Evolutionary conservation across 108 stramenopile genomes (phyloP), one percentile per base, ranked within the genome.

Genomic region (Discostella pseudostelligera): DNA sequence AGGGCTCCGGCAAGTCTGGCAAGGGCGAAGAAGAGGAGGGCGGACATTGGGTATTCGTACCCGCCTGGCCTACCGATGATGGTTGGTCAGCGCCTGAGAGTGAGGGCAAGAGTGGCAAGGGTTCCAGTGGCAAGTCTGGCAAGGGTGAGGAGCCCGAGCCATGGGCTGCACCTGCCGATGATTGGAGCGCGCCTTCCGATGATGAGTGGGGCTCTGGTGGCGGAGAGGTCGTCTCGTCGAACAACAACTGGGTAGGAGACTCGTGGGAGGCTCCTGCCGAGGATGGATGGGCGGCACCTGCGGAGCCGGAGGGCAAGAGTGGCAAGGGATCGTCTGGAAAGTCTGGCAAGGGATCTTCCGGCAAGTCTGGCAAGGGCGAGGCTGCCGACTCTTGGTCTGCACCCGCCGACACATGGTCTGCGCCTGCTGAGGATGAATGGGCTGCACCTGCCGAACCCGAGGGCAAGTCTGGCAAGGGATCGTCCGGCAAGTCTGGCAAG

Each of bases 361-460:
- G 17, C 16, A 45, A 45, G 44, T 16, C 16, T 8, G 44, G 44
- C 8, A 22, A 22, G 47, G 47, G 19, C 47, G 47, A 48, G 16
- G 47, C 8, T 19, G 13, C 14, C 1, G 17, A 48, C 7, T 16
- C 47, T 19, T 19, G 22, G 17, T 3, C 4, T 32, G 16, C 19
- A 48, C 22, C 47, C 7, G 47, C 47, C 17, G 47, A 19, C 8
- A 16, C 14, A 17, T 48, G 47, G 47, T 8, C 8, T 3, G 17
- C 14, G 22, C 47, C 47, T 22, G 47, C 47, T 16, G 16, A 48
- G n/a, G n/a, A 19, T 22, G 47, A 48, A 17, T 48, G 47, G 47
- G 17, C 8, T 3, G 17, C 14, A 19, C 47, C 47, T 22, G 47
- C 47, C 47, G 16, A 48, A 16, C 21, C 19, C 47, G 17, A 48